phyloP scores from a whole-genome alignment of 495 filamentous ascomycete genomes.

The Penicillium roqueforti region DNA sequence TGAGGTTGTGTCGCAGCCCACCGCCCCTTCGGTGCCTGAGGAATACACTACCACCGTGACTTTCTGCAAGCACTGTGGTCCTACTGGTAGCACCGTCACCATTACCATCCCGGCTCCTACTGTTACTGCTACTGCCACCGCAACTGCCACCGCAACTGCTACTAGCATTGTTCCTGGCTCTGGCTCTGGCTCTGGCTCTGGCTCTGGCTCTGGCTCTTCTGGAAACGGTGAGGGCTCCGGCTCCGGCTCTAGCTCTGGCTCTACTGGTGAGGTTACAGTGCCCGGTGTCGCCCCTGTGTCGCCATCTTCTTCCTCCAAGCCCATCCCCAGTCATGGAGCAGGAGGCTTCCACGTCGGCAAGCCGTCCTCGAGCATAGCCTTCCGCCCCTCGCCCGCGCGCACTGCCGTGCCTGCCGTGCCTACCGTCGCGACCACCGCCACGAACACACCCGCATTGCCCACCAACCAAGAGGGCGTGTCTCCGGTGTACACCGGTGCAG shows the following conservation, averaged over 20 bases:
- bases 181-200: not conserved
- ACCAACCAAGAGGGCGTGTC: conserved; percentile 18
- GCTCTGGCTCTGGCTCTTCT: conserved; percentile 1
- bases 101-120: conserved; percentile 27
- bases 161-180: conserved; percentile 6
- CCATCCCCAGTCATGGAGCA: not conserved
- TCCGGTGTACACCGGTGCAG: conserved; percentile 27
- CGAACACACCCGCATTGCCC: conserved; percentile 11
- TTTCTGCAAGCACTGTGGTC: conserved; percentile 39
- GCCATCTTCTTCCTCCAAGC: not conserved
- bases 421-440: conserved; percentile 3
- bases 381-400: conserved; percentile 15
- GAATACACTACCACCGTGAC: conserved; percentile 40
- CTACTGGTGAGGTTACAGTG: not conserved
- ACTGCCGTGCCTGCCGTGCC: not conserved
- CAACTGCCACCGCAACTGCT: not conserved
- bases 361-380: conserved; percentile 16
- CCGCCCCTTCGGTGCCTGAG: conserved; percentile 20
- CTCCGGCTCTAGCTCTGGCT: not conserved
- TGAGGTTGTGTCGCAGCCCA: conserved; percentile 9
- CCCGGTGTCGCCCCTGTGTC: not conserved
- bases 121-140: conserved; percentile 9
- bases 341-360: conserved; percentile 7
- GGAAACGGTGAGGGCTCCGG: conserved; percentile 1
- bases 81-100: conserved; percentile 33